Conservation (phyloP, 148 eudicot genomes). For the Selenicereus undatus region DNA sequence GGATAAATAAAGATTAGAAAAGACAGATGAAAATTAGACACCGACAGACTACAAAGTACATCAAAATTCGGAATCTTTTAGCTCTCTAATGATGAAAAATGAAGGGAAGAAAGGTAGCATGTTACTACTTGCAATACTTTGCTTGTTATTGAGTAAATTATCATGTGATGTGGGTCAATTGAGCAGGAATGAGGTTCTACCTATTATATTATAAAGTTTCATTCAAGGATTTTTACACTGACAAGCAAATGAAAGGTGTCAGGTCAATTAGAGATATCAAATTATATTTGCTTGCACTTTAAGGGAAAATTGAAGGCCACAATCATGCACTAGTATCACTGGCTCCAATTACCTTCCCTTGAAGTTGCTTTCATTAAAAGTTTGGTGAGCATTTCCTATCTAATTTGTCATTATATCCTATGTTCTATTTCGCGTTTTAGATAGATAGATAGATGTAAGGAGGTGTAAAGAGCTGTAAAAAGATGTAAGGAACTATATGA, state of each 20-base stretch:
- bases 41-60: too few species aligned
- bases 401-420: too few species aligned
- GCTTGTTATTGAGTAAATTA: background rate
- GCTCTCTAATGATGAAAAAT: too few species aligned
- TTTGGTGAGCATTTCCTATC: background rate
- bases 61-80: too few species aligned
- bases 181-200: background rate
- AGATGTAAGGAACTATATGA: too few species aligned
- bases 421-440: too few species aligned
- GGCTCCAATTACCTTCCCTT: background rate
- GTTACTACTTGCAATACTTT: too few species aligned
- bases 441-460: too few species aligned
- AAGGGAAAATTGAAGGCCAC: background rate
- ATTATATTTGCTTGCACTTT: constrained; percentile 3
- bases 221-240: background rate
- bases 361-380: background rate
- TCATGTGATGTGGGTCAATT: background rate
- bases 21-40: too few species aligned
- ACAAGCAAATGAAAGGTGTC: background rate
- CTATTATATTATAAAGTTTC: background rate
- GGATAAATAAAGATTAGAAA: too few species aligned
- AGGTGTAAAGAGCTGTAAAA: too few species aligned
- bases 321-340: background rate
- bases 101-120: too few species aligned
- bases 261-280: background rate